Conservation (phyloP, 164 flowering plant species). For the Nymphaea thermarum region DNA sequence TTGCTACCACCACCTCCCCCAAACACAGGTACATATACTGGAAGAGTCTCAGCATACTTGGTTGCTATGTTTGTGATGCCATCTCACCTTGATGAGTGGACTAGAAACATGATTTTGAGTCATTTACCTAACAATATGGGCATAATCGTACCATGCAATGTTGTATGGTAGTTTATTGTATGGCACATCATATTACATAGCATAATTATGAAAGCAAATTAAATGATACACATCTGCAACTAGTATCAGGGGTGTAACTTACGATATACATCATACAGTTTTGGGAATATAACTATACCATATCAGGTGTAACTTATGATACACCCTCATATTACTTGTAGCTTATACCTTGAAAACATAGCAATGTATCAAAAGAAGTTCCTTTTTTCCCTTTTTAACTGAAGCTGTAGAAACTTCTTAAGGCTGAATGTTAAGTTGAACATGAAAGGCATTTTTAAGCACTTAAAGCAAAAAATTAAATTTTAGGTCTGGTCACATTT, state of each 20-base stretch:
- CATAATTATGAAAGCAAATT: not conserved
- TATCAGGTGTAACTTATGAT: too few species aligned
- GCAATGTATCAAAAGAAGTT: too few species aligned
- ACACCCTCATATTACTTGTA: too few species aligned
- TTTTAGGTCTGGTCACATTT: too few species aligned
- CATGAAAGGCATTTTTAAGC: too few species aligned
- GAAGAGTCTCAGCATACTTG: not conserved
- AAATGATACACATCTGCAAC: not conserved
- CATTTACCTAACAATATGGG: not conserved
- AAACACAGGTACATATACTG: constrained; percentile 33
- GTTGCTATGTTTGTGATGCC: not conserved
- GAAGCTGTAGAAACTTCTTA: too few species aligned
- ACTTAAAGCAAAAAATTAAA: too few species aligned
- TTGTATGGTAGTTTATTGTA: not conserved
- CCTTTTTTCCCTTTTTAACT: too few species aligned
- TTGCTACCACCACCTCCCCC: constrained; percentile 82
- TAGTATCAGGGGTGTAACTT: not conserved
- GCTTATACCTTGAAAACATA: too few species aligned
- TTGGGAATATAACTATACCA: too few species aligned
- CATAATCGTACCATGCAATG: not conserved
- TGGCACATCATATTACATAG: not conserved
- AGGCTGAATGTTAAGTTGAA: too few species aligned
- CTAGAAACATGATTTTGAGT: not conserved
- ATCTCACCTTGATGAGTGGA: not conserved
- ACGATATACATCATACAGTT: too few species aligned